Base-by-base conservation (phyloP, 176 grass and related monocot genomes). In the Elaeis guineensis region DNA sequence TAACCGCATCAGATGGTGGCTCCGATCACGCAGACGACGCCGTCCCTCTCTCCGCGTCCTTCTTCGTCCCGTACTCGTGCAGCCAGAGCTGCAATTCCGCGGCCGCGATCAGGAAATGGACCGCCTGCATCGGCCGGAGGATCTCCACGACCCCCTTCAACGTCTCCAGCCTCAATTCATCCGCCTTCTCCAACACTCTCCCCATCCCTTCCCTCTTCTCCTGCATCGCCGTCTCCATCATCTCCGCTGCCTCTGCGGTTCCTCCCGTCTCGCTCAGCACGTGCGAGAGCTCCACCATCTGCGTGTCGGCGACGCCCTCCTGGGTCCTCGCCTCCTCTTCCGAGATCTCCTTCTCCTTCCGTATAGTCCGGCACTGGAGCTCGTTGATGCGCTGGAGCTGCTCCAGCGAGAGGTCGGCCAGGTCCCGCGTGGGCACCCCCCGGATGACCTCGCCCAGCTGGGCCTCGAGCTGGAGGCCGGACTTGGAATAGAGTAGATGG, bases 401-500 rank as follows among this genome's bases (percentile, higher is more conserved):
- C 1, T 18, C 71, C 17, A n/a, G 70, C 19, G 28, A 58, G 2
- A 89, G 69, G 62, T 82, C 67, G 52, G 25, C 59, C 0, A 17
- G 21, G 58, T 67, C 51, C 1, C 16, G 6, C 16, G 66, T 55
- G 49, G 21, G 7, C 2, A 16, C 24, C 6, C 61, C 77, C 25
- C 2, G 1, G 62, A 83, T 54, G 72, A 82, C 71, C 11, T 19
- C 4, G 2, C 49, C 64, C 32, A 85, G 75, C 65, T 63, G 69
- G 17, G 61, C 19, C 71, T 89, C 65, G 21, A 95, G 72, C 75
- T 89, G 81, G 60, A 82, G 15, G 57, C 85, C 76, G 19, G 82
- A 85, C 65, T 89, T 95, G 64, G 85, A 78, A 62, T 86, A 86
- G 24, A 95, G 70, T 56, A 95, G 78, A 18, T 95, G 90, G 77